Percentiles rank a stretch among this genome's conserved stretches.
These are phyloP conservation scores for Nidularia sp. DNA, from an alignment of 768 basidiomycete genomes.

Conservation along the genomic window DNA sequence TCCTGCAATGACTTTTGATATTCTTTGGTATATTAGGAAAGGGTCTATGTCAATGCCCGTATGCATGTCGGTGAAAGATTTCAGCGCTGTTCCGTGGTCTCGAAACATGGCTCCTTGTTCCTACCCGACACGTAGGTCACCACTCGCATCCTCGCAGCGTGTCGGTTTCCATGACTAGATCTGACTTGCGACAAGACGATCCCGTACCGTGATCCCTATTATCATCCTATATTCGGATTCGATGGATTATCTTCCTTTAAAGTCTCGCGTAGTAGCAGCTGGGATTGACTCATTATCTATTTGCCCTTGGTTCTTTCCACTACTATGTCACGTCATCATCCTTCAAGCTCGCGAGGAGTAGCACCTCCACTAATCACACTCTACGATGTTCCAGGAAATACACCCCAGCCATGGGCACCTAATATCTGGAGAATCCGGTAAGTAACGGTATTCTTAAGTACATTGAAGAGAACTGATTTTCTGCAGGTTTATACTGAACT, in stretches of 20 bases:
- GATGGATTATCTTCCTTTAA: not conserved
- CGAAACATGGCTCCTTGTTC: not conserved
- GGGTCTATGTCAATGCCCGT: not conserved
- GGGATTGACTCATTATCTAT: not conserved
- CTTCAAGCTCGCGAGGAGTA: constrained; percentile 11
- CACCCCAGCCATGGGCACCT: constrained; percentile 70
- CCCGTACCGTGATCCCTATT: too few species aligned
- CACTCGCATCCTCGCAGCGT: not conserved
- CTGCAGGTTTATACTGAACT: constrained; percentile 69
- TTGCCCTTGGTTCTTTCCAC: not conserved
- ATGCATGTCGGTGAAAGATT: constrained; percentile 2
- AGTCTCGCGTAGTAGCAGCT: not conserved
- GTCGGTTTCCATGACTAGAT: constrained; percentile 6
- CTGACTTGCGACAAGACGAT: not conserved
- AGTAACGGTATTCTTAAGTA: constrained; percentile 4
- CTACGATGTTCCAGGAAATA: constrained; percentile 62
- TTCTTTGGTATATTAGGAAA: not conserved
- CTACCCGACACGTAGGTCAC: not conserved
- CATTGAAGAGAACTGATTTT: not conserved
- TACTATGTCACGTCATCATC: constrained; percentile 11
- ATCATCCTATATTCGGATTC: too few species aligned
- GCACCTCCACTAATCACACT: constrained; percentile 50
- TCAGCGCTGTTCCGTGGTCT: constrained; percentile 2
- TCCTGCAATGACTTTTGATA: not conserved
- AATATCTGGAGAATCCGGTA: constrained; percentile 73